Evolutionary conservation across 192 early-diverging fungal species (phyloP), one percentile per base, ranked within the genome.

Genomic region (Backusella westeae): DNA sequence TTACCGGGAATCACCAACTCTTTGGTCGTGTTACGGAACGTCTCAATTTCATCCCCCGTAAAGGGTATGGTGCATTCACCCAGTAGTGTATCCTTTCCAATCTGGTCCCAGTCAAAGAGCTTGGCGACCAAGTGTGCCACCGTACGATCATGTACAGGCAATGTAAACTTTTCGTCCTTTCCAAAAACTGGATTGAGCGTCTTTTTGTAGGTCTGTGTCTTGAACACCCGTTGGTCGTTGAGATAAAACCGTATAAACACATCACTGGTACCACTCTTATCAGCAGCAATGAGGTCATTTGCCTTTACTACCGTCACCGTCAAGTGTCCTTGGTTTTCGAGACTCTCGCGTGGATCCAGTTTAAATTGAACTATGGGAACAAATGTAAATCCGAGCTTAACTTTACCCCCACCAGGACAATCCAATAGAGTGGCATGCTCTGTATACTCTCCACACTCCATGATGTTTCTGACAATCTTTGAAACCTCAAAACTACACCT

Each of bases 91-190:
- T 89, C 83, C 17, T 86, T 83, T 65, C 86, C 87, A 49, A 95
- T 80, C 81, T 92, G 88, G 75, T 95, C 91, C 93, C 93, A 95
- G 83, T 95, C 94, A 75, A 83, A 95, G 12, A 93, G 85, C 41
- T 93, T 88, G 15, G 93, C 85, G n/a, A 78, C 74, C 77, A 94
- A 85, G 46, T 84, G 79, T 5, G 91, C 79, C 56, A 83, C 85
- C 7, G 78, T 85, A 41, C 93, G 85, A 17, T 84, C 68, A 4
- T 36, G 82, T n/a, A 95, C 87, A 15, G 85, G 86, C 4, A 90
- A 69, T 23, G 83, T 84, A 49, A 91, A 87, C 26, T 80, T 77
- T 81, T 94, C 89, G 78, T 93, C 88, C 82, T 87, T 80, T 80
- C 86, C 75, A 46, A 82, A 94, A n/a, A 85, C 84, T 19, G 94